Conservation (phyloP, 2,329 filamentous ascomycete species). For the Paradendryphiella salina region DNA sequence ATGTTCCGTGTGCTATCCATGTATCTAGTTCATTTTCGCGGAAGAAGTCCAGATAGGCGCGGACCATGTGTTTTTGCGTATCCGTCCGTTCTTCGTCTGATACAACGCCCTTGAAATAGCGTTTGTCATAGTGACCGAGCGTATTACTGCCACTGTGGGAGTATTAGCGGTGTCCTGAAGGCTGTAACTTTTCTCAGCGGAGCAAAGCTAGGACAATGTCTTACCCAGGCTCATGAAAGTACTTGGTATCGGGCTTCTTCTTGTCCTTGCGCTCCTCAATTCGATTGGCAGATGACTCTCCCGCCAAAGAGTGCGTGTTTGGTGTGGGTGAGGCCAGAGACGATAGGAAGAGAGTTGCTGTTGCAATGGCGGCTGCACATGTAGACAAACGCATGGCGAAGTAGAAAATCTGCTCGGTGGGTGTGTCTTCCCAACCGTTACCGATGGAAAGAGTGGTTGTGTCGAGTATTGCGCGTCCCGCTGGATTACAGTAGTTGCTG, state of each 20-base stretch:
- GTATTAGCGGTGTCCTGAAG: slow-evolving; percentile 14
- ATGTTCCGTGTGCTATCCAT: slow-evolving; percentile 83
- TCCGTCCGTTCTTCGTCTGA: slow-evolving; percentile 67
- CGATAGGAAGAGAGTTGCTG: slow-evolving; percentile 24
- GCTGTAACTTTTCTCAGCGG: background rate
- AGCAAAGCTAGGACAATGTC: slow-evolving; percentile 12
- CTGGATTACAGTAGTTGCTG: background rate
- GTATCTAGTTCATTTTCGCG: slow-evolving; percentile 69
- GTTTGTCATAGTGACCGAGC: slow-evolving; percentile 72
- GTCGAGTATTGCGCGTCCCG: background rate
- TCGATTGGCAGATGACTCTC: background rate
- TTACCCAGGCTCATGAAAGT: slow-evolving; percentile 48
- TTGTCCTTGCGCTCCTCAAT: background rate
- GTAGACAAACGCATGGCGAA: slow-evolving; percentile 34
- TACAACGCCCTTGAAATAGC: slow-evolving; percentile 68
- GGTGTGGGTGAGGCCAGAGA: slow-evolving; percentile 29
- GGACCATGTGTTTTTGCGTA: slow-evolving; percentile 69
- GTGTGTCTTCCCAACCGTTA: background rate
- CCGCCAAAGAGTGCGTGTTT: background rate
- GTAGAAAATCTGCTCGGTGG: background rate
- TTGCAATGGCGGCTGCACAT: slow-evolving; percentile 27
- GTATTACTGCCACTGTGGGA: slow-evolving; percentile 51
- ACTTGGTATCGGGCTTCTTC: slow-evolving; percentile 31
- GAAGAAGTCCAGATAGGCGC: slow-evolving; percentile 72
- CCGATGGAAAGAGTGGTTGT: background rate